Evolutionary conservation across 768 basidiomycete species (phyloP).

Genomic region (Hydnomerulius pinastri): DNA sequence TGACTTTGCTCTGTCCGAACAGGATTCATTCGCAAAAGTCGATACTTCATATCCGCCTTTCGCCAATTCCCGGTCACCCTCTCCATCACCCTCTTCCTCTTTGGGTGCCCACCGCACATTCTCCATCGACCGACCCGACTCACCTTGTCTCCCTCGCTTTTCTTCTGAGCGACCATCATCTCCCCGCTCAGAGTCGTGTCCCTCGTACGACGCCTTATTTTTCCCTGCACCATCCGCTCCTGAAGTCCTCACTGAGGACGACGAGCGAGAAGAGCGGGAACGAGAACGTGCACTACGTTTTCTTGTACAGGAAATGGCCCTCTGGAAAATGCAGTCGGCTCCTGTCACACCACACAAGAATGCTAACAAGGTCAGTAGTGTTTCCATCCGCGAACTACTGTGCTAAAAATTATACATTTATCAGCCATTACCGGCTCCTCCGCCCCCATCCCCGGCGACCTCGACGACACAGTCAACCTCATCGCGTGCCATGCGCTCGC

Average conservation of each 20-base stretch:
- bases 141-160: conserved; percentile 28
- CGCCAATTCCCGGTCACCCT: conserved; percentile 18
- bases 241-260: conserved; percentile 4
- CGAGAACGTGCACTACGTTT: conserved; percentile 26
- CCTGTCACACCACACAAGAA: conserved; percentile 4
- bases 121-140: conserved; percentile 29
- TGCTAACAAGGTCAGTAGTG: conserved; percentile 4
- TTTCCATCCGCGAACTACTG: neutral
- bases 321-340: conserved; percentile 16
- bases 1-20: conserved; percentile 35
- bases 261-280: conserved; percentile 15
- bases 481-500: conserved; percentile 12
- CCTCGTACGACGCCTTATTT: conserved; percentile 23
- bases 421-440: conserved; percentile 12
- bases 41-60: neutral
- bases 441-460: conserved; percentile 29
- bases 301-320: conserved; percentile 28
- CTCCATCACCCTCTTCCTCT: conserved; percentile 34
- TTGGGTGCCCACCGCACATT: conserved; percentile 27
- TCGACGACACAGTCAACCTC: conserved; percentile 17
- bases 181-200: conserved; percentile 13
- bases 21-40: conserved; percentile 1
- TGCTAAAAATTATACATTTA: neutral
- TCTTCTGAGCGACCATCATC: conserved; percentile 26
- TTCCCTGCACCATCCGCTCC: conserved; percentile 16